Evolutionary conservation across 2,329 filamentous ascomycete genomes (phyloP).

Genomic region (Fonsecaea nubica): DNA sequence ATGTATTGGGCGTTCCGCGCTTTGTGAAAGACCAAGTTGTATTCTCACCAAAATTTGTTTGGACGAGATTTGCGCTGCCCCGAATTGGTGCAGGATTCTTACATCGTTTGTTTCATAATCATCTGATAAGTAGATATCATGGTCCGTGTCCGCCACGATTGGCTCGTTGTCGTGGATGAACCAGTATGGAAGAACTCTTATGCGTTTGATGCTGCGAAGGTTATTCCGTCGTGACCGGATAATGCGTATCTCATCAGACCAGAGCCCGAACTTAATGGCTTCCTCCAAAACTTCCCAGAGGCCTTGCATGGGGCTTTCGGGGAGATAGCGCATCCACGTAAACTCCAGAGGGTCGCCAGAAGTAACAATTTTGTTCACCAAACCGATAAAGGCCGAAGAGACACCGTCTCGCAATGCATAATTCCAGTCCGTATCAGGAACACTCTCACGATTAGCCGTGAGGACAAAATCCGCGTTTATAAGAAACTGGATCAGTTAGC

Average conservation of each 20-base stretch:
- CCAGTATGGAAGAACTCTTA: constrained; percentile 21
- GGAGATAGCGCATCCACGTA: constrained; percentile 32
- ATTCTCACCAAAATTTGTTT: constrained; percentile 24
- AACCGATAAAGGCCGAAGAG: constrained; percentile 8
- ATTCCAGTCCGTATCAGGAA: constrained; percentile 24
- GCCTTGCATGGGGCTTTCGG: constrained; percentile 16
- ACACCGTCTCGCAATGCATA: constrained; percentile 8
- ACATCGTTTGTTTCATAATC: constrained; percentile 18
- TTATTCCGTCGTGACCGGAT: constrained; percentile 15
- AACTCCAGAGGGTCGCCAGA: constrained; percentile 15
- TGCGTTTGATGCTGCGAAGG: constrained; percentile 4
- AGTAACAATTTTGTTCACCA: constrained; percentile 9
- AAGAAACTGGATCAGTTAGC: constrained; percentile 21
- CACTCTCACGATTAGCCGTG: constrained; percentile 22
- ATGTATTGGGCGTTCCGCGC: constrained; percentile 14
- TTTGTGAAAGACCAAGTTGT: constrained; percentile 5
- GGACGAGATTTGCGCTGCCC: constrained; percentile 12
- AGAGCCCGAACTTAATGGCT: too few relatives aligned
- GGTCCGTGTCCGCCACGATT: constrained; percentile 17
- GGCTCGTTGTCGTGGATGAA: constrained; percentile 26
- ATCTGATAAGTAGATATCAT: constrained; percentile 27
- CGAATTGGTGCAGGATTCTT: constrained; percentile 19
- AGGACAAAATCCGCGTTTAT: constrained; percentile 28
- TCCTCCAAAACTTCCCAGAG: constrained; percentile 32
- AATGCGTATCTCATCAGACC: neutral